These are phyloP conservation scores for Paraconiothyrium brasiliense DNA, from an alignment of 2,329 filamentous ascomycete genomes.

Conservation along the genomic window DNA sequence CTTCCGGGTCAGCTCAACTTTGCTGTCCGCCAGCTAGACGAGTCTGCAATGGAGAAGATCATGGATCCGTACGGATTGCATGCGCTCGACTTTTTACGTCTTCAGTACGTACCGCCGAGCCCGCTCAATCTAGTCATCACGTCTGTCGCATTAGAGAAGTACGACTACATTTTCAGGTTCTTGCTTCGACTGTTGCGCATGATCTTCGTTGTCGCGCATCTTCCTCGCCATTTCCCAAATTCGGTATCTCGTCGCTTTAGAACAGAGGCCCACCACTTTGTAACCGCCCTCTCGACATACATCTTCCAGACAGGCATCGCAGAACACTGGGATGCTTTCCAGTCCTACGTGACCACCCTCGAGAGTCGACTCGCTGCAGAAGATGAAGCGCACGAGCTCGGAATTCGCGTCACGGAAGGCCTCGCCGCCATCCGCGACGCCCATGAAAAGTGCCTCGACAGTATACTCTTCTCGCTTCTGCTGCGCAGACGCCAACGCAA, in stretches of 20 bases:
- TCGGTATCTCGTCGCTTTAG: slow-evolving; percentile 62
- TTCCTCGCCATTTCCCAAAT: slow-evolving; percentile 42
- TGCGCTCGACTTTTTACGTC: slow-evolving; percentile 89
- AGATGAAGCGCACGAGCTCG: slow-evolving; percentile 56
- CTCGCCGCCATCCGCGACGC: slow-evolving; percentile 73
- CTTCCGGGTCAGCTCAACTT: slow-evolving; percentile 67
- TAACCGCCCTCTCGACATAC: slow-evolving; percentile 76
- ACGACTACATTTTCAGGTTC: slow-evolving; percentile 85
- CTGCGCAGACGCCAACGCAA: slow-evolving; percentile 79
- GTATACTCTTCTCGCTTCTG: slow-evolving; percentile 77
- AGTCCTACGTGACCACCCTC: slow-evolving; percentile 70
- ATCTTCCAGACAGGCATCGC: slow-evolving; percentile 82
- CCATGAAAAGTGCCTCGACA: slow-evolving; percentile 78
- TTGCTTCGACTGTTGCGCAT: slow-evolving; percentile 81
- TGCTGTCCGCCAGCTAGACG: slow-evolving; percentile 76
- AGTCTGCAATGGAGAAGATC: slow-evolving; percentile 81
- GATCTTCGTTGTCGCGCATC: slow-evolving; percentile 71
- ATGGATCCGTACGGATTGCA: slow-evolving; percentile 84
- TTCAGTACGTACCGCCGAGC: slow-evolving; percentile 82
- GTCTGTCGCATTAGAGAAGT: slow-evolving; percentile 74
- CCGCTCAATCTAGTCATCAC: slow-evolving; percentile 80
- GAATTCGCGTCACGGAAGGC: slow-evolving; percentile 62
- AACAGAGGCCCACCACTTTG: slow-evolving; percentile 81
- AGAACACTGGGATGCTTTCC: slow-evolving; percentile 76
- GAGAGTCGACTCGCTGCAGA: slow-evolving; percentile 64